A percentile compares a stretch with the other conserved stretches of the same genome.
Evolutionary conservation across 139 green algal genomes (phyloP).

Genomic region (Volvox reticuliferus): DNA sequence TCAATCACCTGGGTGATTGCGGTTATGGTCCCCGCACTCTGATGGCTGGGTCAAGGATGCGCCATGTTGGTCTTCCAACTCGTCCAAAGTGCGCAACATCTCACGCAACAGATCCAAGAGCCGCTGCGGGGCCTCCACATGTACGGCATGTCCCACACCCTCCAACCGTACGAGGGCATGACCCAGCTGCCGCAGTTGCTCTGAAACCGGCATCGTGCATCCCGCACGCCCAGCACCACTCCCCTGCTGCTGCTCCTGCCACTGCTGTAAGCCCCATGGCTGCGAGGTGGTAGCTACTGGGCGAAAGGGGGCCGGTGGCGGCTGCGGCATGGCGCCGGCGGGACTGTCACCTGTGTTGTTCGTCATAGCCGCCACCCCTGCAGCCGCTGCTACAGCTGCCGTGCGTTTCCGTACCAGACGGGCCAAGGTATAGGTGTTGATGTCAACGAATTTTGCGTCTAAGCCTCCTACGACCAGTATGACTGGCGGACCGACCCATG

Average conservation of each 20-base stretch:
- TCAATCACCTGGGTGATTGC: no score
- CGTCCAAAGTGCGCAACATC: neutral
- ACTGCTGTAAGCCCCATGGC: neutral
- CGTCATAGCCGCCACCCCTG: neutral
- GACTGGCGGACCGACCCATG: conserved; percentile 50
- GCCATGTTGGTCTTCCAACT: neutral
- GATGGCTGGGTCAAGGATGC: no score
- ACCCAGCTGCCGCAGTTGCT: neutral
- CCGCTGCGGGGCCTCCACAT: conserved; percentile 72
- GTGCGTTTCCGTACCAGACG: conserved; percentile 7
- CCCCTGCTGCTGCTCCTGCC: neutral
- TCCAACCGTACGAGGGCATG: conserved; percentile 49
- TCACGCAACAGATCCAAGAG: conserved; percentile 59
- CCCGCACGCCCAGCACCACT: neutral
- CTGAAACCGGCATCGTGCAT: neutral
- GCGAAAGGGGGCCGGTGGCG: no score
- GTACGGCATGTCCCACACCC: conserved; percentile 73
- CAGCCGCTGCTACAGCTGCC: neutral
- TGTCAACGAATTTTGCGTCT: conserved; percentile 80
- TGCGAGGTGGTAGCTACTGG: no score
- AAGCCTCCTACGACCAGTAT: conserved; percentile 70
- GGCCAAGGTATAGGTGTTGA: conserved; percentile 60
- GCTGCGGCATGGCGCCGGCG: neutral
- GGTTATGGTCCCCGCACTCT: no score
- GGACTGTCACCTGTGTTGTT: no score